Percentiles rank a stretch among this genome's conserved stretches.
phyloP scores from a whole-genome alignment of 176 grass and related monocot genomes.

The Hordeum marinum region DNA sequence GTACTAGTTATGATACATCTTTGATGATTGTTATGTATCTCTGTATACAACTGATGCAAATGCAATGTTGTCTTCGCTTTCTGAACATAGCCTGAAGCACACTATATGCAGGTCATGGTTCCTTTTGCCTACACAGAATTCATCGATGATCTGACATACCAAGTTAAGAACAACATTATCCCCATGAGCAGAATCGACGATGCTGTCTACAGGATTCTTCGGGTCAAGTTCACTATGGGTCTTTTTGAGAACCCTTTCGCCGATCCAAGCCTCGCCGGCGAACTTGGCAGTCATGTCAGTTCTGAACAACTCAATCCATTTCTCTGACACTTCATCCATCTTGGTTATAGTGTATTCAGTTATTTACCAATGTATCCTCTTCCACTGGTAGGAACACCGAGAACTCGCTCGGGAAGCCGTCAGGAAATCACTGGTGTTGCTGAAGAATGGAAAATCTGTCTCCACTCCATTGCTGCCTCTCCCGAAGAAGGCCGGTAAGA shows the following conservation, averaged over 20 bases:
- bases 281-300: slow-evolving; percentile 56
- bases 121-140: slow-evolving; percentile 57
- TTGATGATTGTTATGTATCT: background rate
- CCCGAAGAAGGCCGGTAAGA: slow-evolving; percentile 55
- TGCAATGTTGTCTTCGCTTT: background rate
- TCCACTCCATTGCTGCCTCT: slow-evolving; percentile 38
- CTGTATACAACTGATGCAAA: background rate
- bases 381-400: slow-evolving; percentile 44
- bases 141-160: slow-evolving; percentile 47
- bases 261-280: slow-evolving; percentile 37
- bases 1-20: background rate
- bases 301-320: background rate
- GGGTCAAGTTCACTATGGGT: slow-evolving; percentile 79
- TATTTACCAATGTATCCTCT: background rate
- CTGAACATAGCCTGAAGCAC: background rate
- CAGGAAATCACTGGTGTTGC: slow-evolving; percentile 64
- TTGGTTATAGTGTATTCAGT: background rate
- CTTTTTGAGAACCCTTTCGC: slow-evolving; percentile 61
- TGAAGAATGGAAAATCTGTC: slow-evolving; percentile 63
- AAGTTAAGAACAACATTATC: slow-evolving; percentile 60
- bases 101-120: slow-evolving; percentile 60
- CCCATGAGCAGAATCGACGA: slow-evolving; percentile 77
- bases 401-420: slow-evolving; percentile 65
- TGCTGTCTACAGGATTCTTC: slow-evolving; percentile 64
- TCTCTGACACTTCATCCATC: background rate